phyloP scores from a whole-genome alignment of 2,329 filamentous ascomycete genomes.

The Alternaria angustiovoidea region DNA sequence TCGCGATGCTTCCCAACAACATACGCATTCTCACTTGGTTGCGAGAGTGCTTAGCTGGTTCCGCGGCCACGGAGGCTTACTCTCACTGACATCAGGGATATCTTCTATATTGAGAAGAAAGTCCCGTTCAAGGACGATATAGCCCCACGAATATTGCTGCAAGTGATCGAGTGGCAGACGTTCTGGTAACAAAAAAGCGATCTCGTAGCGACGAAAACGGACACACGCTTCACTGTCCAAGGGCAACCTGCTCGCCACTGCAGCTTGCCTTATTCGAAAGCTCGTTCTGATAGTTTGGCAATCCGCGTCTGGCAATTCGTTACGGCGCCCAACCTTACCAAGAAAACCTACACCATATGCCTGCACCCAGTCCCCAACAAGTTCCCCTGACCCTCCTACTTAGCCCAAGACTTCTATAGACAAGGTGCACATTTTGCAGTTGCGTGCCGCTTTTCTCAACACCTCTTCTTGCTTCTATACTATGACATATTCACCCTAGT shows the following conservation, averaged over 20 bases:
- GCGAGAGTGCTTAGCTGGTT: background rate
- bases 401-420: background rate
- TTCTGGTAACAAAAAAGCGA: background rate
- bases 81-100: background rate
- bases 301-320: background rate
- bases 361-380: background rate
- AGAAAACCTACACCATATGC: background rate
- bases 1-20: conserved; percentile 5
- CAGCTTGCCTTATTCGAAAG: background rate
- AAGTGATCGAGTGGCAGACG: background rate
- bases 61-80: conserved; percentile 1
- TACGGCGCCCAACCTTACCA: background rate
- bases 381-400: background rate
- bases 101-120: background rate
- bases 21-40: background rate
- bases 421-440: background rate
- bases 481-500: conserved; percentile 3
- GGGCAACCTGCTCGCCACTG: background rate
- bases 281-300: background rate
- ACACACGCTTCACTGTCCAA: background rate
- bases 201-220: background rate
- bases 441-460: background rate
- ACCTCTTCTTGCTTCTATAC: background rate
- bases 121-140: background rate
- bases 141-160: background rate